A percentile compares a stretch with the other conserved stretches of the same genome.
phyloP scores from a whole-genome alignment of 139 green algal genomes.

The Closterium sp. region DNA sequence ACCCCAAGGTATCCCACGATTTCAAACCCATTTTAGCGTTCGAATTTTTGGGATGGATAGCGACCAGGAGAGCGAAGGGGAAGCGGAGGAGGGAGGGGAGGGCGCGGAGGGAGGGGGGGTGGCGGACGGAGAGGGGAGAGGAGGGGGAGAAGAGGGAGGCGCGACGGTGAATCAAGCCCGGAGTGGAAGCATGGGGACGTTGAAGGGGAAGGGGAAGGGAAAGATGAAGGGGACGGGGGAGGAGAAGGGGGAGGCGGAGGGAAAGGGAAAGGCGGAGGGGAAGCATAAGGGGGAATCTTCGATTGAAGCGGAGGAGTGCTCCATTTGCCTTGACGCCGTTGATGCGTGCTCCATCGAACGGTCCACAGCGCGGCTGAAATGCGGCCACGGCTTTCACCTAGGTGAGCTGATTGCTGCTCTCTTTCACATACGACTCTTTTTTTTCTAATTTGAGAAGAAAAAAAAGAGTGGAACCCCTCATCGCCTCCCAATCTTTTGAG shows the following conservation, averaged over 20 bases:
- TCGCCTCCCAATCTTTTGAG: too few species aligned
- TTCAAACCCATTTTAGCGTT: too few species aligned
- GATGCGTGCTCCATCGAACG: background rate
- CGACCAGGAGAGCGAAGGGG: too few species aligned
- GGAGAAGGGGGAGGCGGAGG: background rate
- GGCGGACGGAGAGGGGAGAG: background rate
- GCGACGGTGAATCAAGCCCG: background rate
- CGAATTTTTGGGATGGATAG: too few species aligned
- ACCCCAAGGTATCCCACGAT: too few species aligned
- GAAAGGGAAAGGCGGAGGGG: background rate
- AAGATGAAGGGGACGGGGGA: background rate
- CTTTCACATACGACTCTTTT: too few species aligned
- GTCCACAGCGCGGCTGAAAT: slow-evolving; percentile 22
- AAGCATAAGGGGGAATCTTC: background rate
- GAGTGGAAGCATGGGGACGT: background rate
- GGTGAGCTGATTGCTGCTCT: background rate
- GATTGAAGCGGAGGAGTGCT: slow-evolving; percentile 4
- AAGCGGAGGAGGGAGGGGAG: too few species aligned
- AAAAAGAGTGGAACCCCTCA: too few species aligned
- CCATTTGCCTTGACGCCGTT: slow-evolving; percentile 31
- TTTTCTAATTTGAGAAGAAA: too few species aligned
- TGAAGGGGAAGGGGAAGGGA: slow-evolving; percentile 3
- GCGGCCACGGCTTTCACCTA: slow-evolving; percentile 38
- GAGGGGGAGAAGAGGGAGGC: background rate
- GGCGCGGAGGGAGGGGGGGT: background rate